phyloP scores from a whole-genome alignment of 2,329 filamentous ascomycete genomes.

The Fusarium palustre region DNA sequence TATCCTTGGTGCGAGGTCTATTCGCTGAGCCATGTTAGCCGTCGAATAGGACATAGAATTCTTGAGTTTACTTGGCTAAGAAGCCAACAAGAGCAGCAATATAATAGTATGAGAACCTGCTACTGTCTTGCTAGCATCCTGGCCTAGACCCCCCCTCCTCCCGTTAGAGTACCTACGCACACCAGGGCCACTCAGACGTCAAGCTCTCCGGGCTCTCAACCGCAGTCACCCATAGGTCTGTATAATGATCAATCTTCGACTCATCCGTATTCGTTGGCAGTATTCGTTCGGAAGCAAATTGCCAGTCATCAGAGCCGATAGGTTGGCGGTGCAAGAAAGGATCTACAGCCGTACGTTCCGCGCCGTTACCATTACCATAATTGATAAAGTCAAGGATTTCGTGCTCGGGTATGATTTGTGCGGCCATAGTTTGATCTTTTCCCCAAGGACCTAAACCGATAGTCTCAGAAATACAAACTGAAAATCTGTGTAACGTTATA shows the following conservation, averaged over 20 bases:
- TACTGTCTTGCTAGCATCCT: too few species aligned
- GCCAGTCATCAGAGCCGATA: not conserved
- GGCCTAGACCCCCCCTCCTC: too few species aligned
- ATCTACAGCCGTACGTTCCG: not conserved
- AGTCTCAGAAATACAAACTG: not conserved
- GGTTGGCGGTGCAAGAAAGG: not conserved
- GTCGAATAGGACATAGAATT: too few species aligned
- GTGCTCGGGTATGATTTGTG: not conserved
- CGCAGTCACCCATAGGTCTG: not conserved
- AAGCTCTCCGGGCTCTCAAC: not conserved
- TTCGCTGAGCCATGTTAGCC: not conserved
- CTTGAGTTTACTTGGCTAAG: too few species aligned
- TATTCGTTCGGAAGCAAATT: not conserved
- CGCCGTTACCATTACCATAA: not conserved
- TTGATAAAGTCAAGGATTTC: conserved; percentile 3
- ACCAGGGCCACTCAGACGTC: not conserved
- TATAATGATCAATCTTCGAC: not conserved
- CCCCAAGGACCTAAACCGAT: not conserved
- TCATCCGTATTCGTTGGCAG: too few species aligned
- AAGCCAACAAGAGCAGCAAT: too few species aligned
- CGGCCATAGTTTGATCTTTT: not conserved
- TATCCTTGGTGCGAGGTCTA: conserved; percentile 10
- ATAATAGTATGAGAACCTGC: too few species aligned
- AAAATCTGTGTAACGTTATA: not conserved
- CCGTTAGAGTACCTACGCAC: too few species aligned